Conservation (phyloP, 1,284 basidiomycete genomes). For the Papiliotrema fonsecae region DNA sequence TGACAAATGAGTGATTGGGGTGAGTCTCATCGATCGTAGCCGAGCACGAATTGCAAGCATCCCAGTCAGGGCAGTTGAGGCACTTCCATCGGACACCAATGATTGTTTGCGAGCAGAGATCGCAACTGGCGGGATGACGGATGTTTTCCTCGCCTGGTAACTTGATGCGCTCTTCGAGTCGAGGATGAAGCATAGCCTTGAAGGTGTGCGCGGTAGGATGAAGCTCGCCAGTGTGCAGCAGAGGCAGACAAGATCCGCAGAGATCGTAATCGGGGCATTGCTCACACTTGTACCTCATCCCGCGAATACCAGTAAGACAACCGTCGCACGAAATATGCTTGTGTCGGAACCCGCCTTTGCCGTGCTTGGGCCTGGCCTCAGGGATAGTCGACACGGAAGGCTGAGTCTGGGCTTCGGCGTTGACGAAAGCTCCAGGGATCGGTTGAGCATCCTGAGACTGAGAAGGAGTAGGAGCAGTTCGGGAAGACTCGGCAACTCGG, state of each 20-base stretch:
- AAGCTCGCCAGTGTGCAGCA: conserved; percentile 36
- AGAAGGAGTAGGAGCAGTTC: conserved; percentile 4
- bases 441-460: conserved; percentile 15
- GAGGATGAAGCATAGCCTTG: conserved; percentile 43
- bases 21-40: conserved; percentile 62
- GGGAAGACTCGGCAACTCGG: conserved; percentile 11
- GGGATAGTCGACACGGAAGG: conserved; percentile 13
- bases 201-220: conserved; percentile 39
- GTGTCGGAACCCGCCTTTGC: conserved; percentile 42
- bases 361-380: conserved; percentile 16
- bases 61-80: conserved; percentile 48
- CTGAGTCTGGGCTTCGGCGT: conserved; percentile 11
- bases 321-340: conserved; percentile 45
- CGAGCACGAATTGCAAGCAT: conserved; percentile 66
- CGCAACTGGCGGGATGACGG: conserved; percentile 40
- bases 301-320: conserved; percentile 39
- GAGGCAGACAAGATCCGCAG: conserved; percentile 40
- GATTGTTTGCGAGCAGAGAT: conserved; percentile 38
- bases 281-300: conserved; percentile 45
- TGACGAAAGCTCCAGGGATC: conserved; percentile 39
- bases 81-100: conserved; percentile 46
- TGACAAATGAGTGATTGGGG: conserved; percentile 71
- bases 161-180: conserved; percentile 40
- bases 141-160: conserved; percentile 9
- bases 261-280: conserved; percentile 44